A percentile compares a stretch with the other conserved stretches of the same genome.
Evolutionary conservation across 176 grass and related monocot genomes (phyloP).

Genomic region (Oryza nivara): DNA sequence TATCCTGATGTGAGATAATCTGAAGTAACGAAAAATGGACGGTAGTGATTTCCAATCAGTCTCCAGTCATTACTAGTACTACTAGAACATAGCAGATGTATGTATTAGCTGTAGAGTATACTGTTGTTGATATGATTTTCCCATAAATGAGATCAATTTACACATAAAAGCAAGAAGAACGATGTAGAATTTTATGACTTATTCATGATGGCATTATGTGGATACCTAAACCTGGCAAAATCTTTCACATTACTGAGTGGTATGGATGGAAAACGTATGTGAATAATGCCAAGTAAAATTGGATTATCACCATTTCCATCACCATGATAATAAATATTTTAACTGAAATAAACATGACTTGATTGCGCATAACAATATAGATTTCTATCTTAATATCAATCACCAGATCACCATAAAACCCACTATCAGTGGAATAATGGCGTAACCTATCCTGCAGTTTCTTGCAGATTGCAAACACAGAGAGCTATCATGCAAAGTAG

Average conservation of each 20-base stretch:
- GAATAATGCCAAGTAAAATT: not conserved
- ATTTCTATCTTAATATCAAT: slow-evolving; percentile 2
- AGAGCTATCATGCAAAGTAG: not conserved
- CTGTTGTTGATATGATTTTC: not conserved
- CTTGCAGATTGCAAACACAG: not conserved
- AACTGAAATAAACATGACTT: slow-evolving; percentile 20
- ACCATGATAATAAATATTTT: not conserved
- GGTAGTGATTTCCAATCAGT: slow-evolving; percentile 19
- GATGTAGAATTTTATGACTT: not conserved
- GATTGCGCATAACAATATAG: not conserved
- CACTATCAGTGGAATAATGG: slow-evolving; percentile 18
- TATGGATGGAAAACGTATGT: not conserved
- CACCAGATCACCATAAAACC: not conserved
- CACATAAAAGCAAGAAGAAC: not conserved
- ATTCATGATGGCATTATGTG: not conserved
- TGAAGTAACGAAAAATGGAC: slow-evolving; percentile 34
- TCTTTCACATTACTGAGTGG: not conserved
- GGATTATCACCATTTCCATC: not conserved
- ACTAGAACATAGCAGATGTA: not conserved
- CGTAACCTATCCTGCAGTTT: not conserved
- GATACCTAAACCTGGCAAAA: not conserved
- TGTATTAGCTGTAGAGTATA: not conserved
- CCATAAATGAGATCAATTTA: not conserved
- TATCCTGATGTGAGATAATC: slow-evolving; percentile 22
- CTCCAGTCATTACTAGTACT: not conserved